A percentile compares a stretch with the other conserved stretches of the same genome.
Evolutionary conservation across 768 basidiomycete genomes (phyloP).

Genomic region (Cyclocybe aegerita): DNA sequence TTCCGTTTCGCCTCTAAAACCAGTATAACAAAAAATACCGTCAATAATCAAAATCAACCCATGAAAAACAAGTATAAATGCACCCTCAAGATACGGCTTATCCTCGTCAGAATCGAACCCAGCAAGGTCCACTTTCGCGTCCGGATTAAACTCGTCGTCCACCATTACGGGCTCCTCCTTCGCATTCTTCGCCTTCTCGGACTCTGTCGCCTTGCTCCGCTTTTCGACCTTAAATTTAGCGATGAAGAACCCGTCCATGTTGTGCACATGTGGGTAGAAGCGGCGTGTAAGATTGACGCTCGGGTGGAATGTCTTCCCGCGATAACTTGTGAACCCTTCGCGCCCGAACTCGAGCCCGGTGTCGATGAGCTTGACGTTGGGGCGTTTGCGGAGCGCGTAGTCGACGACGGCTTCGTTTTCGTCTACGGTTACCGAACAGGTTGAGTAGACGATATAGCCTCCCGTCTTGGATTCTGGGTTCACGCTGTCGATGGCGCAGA

Average conservation of each 20-base stretch:
- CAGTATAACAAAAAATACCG: not conserved
- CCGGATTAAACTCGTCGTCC: slow-evolving; percentile 28
- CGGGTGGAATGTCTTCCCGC: slow-evolving; percentile 86
- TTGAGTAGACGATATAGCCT: slow-evolving; percentile 95
- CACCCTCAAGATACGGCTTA: slow-evolving; percentile 75
- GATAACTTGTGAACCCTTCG: slow-evolving; percentile 86
- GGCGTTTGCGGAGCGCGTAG: slow-evolving; percentile 93
- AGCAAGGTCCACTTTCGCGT: slow-evolving; percentile 33
- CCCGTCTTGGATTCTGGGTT: slow-evolving; percentile 88
- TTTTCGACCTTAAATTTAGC: slow-evolving; percentile 97
- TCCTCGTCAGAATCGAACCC: slow-evolving; percentile 80
- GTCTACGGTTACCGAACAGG: slow-evolving; percentile 96
- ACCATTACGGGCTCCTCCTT: slow-evolving; percentile 26
- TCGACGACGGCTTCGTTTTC: slow-evolving; percentile 99
- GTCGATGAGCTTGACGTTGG: slow-evolving; percentile 89
- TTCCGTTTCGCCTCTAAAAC: slow-evolving; percentile 67
- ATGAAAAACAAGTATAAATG: slow-evolving; percentile 25
- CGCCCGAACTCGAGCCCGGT: slow-evolving; percentile 92
- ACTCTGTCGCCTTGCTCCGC: slow-evolving; percentile 49
- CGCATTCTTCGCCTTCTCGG: slow-evolving; percentile 21
- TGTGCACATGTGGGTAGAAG: slow-evolving; percentile 97
- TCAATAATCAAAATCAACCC: slow-evolving; percentile 10
- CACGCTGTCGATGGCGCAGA: slow-evolving; percentile 97
- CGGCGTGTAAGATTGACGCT: slow-evolving; percentile 80
- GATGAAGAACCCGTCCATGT: slow-evolving; percentile 99